phyloP scores from a whole-genome alignment of 2,329 filamentous ascomycete genomes.

The Rutstroemia sp. region DNA sequence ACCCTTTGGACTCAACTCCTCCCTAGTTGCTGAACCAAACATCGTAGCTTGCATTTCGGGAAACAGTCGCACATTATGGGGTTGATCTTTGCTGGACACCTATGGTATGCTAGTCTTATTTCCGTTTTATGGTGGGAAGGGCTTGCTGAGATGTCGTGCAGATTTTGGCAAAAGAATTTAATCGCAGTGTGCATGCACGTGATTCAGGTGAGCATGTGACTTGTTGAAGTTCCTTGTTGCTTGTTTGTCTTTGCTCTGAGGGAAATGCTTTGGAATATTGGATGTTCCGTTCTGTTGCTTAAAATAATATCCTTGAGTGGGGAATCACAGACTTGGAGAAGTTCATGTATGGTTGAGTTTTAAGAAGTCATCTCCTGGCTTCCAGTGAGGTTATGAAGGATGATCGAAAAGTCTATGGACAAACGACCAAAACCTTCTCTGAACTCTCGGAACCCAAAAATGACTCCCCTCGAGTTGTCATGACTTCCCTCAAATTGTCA shows the following conservation, averaged over 20 bases:
- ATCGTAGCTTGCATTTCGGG: slow-evolving; percentile 57
- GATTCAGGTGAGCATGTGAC: slow-evolving; percentile 43
- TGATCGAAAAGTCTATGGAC: too few relatives aligned
- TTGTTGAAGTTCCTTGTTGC: not conserved
- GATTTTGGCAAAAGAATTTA: slow-evolving; percentile 62
- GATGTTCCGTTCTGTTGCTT: too few relatives aligned
- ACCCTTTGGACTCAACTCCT: not conserved
- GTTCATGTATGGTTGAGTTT: too few relatives aligned
- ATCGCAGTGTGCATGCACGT: slow-evolving; percentile 50
- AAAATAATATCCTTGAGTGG: too few relatives aligned
- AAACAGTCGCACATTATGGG: slow-evolving; percentile 57
- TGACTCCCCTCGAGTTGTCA: not conserved
- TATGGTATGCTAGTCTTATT: slow-evolving; percentile 39
- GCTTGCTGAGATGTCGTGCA: slow-evolving; percentile 10
- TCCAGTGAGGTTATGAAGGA: too few relatives aligned
- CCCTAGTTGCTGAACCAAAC: slow-evolving; percentile 12
- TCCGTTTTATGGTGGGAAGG: too few relatives aligned
- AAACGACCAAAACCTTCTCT: not conserved
- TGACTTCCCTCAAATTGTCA: not conserved
- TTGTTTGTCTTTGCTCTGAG: too few relatives aligned
- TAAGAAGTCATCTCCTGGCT: too few relatives aligned
- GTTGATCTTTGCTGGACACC: slow-evolving; percentile 64
- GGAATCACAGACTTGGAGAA: too few relatives aligned
- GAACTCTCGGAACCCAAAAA: too few relatives aligned
- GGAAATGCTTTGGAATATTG: too few relatives aligned